These are phyloP conservation scores for Blastobotrys ciferrii DNA, from an alignment of 1,139 yeast species.

Conservation along the genomic window DNA sequence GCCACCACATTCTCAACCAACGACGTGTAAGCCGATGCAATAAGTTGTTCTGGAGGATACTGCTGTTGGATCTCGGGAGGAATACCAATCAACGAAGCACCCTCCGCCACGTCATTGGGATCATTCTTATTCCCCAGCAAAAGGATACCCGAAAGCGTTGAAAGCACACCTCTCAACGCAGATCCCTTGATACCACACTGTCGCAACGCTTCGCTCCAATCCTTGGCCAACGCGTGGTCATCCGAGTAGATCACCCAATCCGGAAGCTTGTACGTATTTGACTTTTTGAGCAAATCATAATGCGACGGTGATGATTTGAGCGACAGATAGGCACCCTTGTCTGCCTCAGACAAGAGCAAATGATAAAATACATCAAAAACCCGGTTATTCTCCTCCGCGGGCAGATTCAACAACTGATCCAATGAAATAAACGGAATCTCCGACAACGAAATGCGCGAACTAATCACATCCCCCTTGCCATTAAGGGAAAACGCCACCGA, in stretches of 20 bases:
- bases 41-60: conserved; percentile 35
- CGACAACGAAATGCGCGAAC: conserved; percentile 36
- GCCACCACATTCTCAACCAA: conserved; percentile 36
- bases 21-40: conserved; percentile 36
- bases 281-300: conserved; percentile 35
- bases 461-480: conserved; percentile 36
- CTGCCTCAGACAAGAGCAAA: conserved; percentile 36
- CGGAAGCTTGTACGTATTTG: conserved; percentile 37
- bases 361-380: conserved; percentile 42
- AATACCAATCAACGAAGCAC: conserved; percentile 41
- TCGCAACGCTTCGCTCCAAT: conserved; percentile 41
- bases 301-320: conserved; percentile 34
- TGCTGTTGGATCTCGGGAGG: conserved; percentile 33
- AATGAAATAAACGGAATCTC: conserved; percentile 33
- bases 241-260: conserved; percentile 39
- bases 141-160: conserved; percentile 40
- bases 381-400: conserved; percentile 30
- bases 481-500: conserved; percentile 35
- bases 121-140: conserved; percentile 37
- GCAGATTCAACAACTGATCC: conserved; percentile 36
- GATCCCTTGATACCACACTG: conserved; percentile 38
- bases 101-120: conserved; percentile 39
- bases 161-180: conserved; percentile 34
- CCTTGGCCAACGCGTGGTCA: conserved; percentile 40
- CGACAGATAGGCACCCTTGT: conserved; percentile 33